Evolutionary conservation across 192 early-diverging fungal genomes (phyloP).

Genomic region (Entomortierella beljakovae): DNA sequence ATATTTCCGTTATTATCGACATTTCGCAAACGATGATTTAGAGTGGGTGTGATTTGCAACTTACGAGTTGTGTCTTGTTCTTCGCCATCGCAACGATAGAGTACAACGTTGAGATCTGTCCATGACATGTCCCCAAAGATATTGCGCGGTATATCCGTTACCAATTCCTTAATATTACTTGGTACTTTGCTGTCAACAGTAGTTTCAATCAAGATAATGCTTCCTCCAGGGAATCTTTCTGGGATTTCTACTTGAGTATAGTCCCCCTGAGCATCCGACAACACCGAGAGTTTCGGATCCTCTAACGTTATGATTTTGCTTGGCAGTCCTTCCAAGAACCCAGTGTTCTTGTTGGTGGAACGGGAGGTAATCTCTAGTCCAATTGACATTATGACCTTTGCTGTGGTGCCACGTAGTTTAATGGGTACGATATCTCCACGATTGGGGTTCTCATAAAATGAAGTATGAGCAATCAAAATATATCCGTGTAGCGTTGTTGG

Average conservation of each 20-base stretch:
- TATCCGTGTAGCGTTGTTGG: conserved; percentile 93
- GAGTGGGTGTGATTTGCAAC: conserved; percentile 9
- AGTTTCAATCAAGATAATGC: conserved; percentile 78
- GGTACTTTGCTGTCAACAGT: conserved; percentile 63
- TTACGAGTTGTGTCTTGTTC: conserved; percentile 82
- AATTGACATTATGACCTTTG: conserved; percentile 66
- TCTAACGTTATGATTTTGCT: conserved; percentile 62
- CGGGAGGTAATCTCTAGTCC: conserved; percentile 61
- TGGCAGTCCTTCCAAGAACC: conserved; percentile 57
- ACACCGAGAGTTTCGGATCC: conserved; percentile 58
- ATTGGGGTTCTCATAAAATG: conserved; percentile 70
- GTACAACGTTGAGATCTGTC: conserved; percentile 84
- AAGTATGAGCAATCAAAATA: conserved; percentile 88
- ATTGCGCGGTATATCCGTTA: conserved; percentile 70
- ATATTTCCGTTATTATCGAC: too few species aligned
- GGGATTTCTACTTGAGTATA: conserved; percentile 73
- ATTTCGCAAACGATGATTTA: too few species aligned
- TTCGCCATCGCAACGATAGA: conserved; percentile 91
- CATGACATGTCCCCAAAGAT: conserved; percentile 70
- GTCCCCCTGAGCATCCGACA: conserved; percentile 62
- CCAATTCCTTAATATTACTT: conserved; percentile 65
- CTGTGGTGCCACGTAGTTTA: conserved; percentile 68
- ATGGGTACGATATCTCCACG: conserved; percentile 64
- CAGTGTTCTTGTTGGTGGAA: conserved; percentile 26
- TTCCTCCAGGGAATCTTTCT: conserved; percentile 85